Conservation (phyloP, 108 stramenopile genomes). For the Mediolabrus comicus region DNA sequence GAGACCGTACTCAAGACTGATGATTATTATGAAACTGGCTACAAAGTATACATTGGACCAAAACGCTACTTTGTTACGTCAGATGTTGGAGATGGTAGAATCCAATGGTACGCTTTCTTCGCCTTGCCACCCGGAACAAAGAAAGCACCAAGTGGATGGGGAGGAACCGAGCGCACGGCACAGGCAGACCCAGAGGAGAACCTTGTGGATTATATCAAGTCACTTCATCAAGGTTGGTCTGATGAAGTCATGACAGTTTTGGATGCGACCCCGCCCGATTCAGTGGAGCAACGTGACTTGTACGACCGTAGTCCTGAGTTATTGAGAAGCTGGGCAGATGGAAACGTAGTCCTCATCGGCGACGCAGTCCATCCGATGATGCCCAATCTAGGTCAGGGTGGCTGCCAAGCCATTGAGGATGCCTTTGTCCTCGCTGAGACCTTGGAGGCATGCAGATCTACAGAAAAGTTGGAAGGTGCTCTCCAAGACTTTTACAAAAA, state of each 20-base stretch:
- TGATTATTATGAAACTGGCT: constrained; percentile 95
- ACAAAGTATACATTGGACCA: constrained; percentile 97
- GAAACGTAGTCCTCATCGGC: constrained; percentile 91
- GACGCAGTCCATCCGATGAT: constrained; percentile 97
- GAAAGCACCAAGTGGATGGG: constrained; percentile 86
- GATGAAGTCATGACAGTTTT: constrained; percentile 91
- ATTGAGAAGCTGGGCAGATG: constrained; percentile 90
- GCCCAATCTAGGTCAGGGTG: constrained; percentile 97
- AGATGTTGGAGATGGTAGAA: constrained; percentile 94
- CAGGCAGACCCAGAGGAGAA: constrained; percentile 80
- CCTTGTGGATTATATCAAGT: constrained; percentile 91
- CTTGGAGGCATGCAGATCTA: constrained; percentile 72
- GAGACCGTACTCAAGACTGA: constrained; percentile 85
- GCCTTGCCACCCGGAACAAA: constrained; percentile 96
- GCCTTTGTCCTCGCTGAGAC: constrained; percentile 90
- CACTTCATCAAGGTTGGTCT: constrained; percentile 90
- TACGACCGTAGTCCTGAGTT: constrained; percentile 94
- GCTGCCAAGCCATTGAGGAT: constrained; percentile 97
- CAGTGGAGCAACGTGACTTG: constrained; percentile 95
- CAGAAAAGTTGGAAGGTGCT: constrained; percentile 67
- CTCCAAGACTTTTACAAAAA: constrained; percentile 89
- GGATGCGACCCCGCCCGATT: constrained; percentile 89
- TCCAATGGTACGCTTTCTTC: constrained; percentile 98
- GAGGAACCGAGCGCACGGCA: constrained; percentile 63
- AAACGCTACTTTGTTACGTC: constrained; percentile 95